Evolutionary conservation across 495 filamentous ascomycete genomes (phyloP).

Genomic region (Geopyxis carbonaria): DNA sequence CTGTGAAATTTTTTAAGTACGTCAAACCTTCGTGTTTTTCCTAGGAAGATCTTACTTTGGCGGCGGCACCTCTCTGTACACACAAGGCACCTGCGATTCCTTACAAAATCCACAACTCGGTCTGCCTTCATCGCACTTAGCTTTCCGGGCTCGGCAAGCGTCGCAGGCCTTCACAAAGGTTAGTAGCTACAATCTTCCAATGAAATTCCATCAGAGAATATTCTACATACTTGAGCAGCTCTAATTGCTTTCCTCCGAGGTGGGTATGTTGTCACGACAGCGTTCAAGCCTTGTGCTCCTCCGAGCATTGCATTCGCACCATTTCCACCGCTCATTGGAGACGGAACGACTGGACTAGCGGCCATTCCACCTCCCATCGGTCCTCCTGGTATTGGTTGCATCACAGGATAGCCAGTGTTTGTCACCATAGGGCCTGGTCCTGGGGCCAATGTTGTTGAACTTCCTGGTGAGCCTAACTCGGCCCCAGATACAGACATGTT

Average conservation of each 20-base stretch:
- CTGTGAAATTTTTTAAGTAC: slow-evolving; percentile 9
- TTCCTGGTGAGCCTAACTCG: slow-evolving; percentile 3
- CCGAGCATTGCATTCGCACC: background rate
- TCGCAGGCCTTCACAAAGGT: slow-evolving; percentile 34
- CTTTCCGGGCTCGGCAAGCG: slow-evolving; percentile 43
- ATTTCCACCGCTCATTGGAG: background rate
- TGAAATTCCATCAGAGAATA: slow-evolving; percentile 4
- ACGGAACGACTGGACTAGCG: slow-evolving; percentile 1
- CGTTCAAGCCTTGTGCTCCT: slow-evolving; percentile 2
- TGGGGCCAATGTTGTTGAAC: background rate
- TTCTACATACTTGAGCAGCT: slow-evolving; percentile 23
- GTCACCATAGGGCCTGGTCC: no score
- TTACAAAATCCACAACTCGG: slow-evolving; percentile 43
- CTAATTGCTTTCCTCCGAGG: slow-evolving; percentile 25
- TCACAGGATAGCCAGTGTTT: no score
- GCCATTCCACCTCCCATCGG: background rate
- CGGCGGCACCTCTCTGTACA: slow-evolving; percentile 44
- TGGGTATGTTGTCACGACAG: slow-evolving; percentile 24
- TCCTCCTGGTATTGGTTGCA: no score
- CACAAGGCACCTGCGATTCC: slow-evolving; percentile 37
- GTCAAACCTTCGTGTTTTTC: background rate
- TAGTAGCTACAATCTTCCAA: background rate
- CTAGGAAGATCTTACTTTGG: slow-evolving; percentile 33
- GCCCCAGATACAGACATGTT: background rate
- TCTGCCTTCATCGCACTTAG: slow-evolving; percentile 47